Conservation (phyloP, 495 filamentous ascomycete genomes). For the Aspergillus incahuasiensis region DNA sequence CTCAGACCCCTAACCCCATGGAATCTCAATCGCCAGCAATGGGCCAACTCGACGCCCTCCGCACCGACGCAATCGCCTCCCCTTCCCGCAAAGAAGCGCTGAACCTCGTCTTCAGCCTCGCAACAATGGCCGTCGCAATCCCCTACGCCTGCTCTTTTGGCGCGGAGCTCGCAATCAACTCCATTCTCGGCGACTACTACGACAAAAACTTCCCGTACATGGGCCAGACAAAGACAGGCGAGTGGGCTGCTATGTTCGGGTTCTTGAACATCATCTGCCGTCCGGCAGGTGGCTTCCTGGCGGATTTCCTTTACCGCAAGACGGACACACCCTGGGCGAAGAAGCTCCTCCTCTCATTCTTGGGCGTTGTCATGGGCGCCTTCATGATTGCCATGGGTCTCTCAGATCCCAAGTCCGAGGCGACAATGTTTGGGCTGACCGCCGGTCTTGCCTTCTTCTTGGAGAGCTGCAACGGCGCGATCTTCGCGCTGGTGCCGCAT, state of each 20-base stretch:
- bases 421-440: constrained; percentile 73
- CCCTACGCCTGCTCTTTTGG: constrained; percentile 88
- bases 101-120: constrained; percentile 55
- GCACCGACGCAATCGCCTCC: constrained; percentile 54
- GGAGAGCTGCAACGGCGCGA: constrained; percentile 79
- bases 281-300: constrained; percentile 67
- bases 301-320: constrained; percentile 64
- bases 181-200: constrained; percentile 77
- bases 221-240: constrained; percentile 65
- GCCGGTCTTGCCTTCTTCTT: constrained; percentile 74
- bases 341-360: constrained; percentile 63
- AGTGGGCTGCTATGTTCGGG: constrained; percentile 88
- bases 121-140: constrained; percentile 61
- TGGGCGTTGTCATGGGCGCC: constrained; percentile 59
- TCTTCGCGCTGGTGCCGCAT: constrained; percentile 81
- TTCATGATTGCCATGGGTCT: constrained; percentile 70
- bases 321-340: constrained; percentile 67
- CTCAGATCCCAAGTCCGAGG: constrained; percentile 51
- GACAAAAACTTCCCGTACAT: constrained; percentile 68
- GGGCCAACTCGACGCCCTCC: constrained; percentile 53
- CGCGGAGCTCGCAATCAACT: constrained; percentile 80
- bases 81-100: constrained; percentile 60
- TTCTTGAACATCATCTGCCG: constrained; percentile 76
- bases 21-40: constrained; percentile 49
- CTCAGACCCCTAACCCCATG: constrained; percentile 23